Evolutionary conservation across 2,329 filamentous ascomycete genomes (phyloP).

Genomic region (Plectosphaerella cucumerina): DNA sequence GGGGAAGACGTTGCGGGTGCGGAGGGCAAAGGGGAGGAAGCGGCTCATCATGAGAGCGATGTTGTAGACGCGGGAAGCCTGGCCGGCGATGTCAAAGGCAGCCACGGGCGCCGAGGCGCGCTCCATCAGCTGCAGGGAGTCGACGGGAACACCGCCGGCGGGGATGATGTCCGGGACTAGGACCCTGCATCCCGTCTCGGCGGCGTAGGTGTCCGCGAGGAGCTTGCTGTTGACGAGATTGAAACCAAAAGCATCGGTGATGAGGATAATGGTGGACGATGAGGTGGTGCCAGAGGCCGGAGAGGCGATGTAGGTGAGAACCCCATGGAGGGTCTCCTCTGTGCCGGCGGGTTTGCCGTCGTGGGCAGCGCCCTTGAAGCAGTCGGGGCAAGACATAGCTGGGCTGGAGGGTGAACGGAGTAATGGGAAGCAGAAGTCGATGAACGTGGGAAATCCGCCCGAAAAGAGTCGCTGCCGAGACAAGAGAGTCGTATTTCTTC

Average conservation of each 20-base stretch:
- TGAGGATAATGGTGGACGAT: constrained; percentile 13
- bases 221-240: constrained; percentile 15
- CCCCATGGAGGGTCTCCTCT: constrained; percentile 7
- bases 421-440: no score
- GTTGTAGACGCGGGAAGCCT: constrained; percentile 1
- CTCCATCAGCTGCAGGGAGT: constrained; percentile 12
- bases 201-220: constrained; percentile 13
- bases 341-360: constrained; percentile 6
- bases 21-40: constrained; percentile 5
- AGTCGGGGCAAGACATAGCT: constrained; percentile 1
- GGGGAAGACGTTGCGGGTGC: constrained; percentile 15
- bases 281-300: not conserved
- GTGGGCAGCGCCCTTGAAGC: constrained; percentile 8
- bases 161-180: constrained; percentile 20
- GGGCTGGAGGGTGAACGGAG: not conserved
- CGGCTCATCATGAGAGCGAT: not conserved
- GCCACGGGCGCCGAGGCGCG: constrained; percentile 5
- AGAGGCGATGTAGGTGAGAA: constrained; percentile 9
- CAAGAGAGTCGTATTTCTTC: no score
- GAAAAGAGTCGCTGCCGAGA: no score
- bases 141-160: constrained; percentile 12
- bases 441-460: no score
- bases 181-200: constrained; percentile 16
- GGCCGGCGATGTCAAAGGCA: constrained; percentile 6
- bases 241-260: constrained; percentile 14